Conservation (phyloP, 2,329 filamentous ascomycete species). For the Metarhizium rileyi region DNA sequence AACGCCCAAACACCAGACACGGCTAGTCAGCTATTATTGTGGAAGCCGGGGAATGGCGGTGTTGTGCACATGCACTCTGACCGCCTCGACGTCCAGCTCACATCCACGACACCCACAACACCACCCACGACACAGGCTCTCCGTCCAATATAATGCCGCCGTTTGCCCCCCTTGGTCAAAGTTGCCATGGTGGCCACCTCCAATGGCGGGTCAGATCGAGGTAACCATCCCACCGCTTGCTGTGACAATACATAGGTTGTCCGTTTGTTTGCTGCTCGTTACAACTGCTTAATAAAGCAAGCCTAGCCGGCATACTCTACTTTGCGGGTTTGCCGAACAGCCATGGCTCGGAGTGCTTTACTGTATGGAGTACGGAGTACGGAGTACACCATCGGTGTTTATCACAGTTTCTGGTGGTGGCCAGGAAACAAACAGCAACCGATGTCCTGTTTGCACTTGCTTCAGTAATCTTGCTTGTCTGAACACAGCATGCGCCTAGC, state of each 20-base stretch:
- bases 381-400: background rate
- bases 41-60: background rate
- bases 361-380: background rate
- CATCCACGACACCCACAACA: background rate
- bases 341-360: background rate
- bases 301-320: background rate
- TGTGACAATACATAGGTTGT: background rate
- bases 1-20: conserved; percentile 1
- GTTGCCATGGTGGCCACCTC: background rate
- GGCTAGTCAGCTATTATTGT: background rate
- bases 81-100: conserved; percentile 2
- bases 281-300: background rate
- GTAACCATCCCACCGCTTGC: background rate
- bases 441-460: background rate
- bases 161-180: background rate
- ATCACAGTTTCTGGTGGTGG: background rate
- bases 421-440: background rate
- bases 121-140: too few species aligned
- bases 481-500: background rate
- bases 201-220: background rate
- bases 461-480: background rate
- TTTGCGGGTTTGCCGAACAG: background rate
- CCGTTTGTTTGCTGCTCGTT: background rate
- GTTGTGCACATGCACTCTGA: background rate
- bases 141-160: background rate